Conservation (phyloP, 2,329 filamentous ascomycete genomes). For the Aspergillus novofumigatus region DNA sequence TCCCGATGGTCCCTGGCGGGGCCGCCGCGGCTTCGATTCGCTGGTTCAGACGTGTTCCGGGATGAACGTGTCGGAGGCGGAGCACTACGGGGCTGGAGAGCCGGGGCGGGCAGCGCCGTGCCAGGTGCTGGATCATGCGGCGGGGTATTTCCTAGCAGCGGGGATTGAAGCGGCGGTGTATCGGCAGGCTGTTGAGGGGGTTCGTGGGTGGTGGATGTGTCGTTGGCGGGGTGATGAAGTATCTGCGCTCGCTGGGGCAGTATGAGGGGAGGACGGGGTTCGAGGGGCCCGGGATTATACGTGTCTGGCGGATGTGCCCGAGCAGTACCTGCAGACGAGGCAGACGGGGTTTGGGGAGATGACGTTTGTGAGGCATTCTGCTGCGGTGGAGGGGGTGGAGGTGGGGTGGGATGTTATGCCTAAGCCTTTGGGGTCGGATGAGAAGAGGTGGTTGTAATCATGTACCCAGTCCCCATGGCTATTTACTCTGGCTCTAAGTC, state of each 20-base stretch:
- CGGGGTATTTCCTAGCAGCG: constrained; percentile 53
- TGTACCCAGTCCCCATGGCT: too few relatives aligned
- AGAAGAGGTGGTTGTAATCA: constrained; percentile 15
- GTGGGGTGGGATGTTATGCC: constrained; percentile 52
- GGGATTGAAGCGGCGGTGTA: constrained; percentile 52
- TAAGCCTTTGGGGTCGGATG: constrained; percentile 46
- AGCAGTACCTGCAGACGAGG: constrained; percentile 42
- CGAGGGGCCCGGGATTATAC: constrained; percentile 30
- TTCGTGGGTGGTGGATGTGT: constrained; percentile 52
- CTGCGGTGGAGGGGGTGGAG: constrained; percentile 42
- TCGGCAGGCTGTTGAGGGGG: constrained; percentile 44
- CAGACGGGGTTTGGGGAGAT: constrained; percentile 46
- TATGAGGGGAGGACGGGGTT: constrained; percentile 46
- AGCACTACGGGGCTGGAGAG: constrained; percentile 39
- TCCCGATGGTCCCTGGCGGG: constrained; percentile 43
- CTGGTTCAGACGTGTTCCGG: constrained; percentile 54
- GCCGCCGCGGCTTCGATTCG: constrained; percentile 52
- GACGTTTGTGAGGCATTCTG: constrained; percentile 48
- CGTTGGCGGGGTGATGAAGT: constrained; percentile 54
- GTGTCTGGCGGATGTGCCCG: constrained; percentile 26
- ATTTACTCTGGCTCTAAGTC: too few relatives aligned
- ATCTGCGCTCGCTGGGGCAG: constrained; percentile 53
- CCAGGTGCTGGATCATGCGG: constrained; percentile 55
- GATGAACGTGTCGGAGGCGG: constrained; percentile 54
- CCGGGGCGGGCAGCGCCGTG: constrained; percentile 46